Base-by-base conservation (phyloP, 129 eudicot species). In the Cynara cardunculus region DNA sequence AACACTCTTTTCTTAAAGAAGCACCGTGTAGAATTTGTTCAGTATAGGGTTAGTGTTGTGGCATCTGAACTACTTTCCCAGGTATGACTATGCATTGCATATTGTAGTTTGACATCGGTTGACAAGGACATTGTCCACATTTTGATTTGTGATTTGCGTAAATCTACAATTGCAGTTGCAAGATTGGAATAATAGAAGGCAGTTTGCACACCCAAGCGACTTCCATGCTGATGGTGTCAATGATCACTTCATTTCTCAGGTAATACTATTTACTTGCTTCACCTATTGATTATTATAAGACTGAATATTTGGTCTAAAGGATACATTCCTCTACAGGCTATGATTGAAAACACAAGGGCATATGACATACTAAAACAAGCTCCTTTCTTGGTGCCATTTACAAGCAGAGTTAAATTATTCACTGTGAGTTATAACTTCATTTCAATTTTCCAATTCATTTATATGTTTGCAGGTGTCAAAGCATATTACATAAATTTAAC, bases 101-200 rank as follows among this genome's bases (percentile, higher is more conserved):
- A 27, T 76, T 66, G 18, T 67, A 73, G 46, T 35, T 82, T 73
- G 39, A 65, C 27, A 39, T 62, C 12, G n/a, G n/a, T 71, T 28
- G 62, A 69, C 19, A 14, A 71, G 30, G 37, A 74, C 53, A 73
- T 27, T 68, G 49, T 74, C 78, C 19, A 26, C 67, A 21, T 71
- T 4, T 18, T 30, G 25, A 67, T 75, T 80, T 25, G 39, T 73
- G 59, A 77, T 41, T 34, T 28, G 14, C 75, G 84, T 49, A 77
- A 85, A 77, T 83, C 41, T 74, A 56, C 30, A 72, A 24, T 84
- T 89, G 8, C 82, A 95, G 99, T 87, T 95, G 91, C 97, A 95
- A 92, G 97, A 95, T 83, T 95, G 99, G 99, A 95, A 95, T 76
- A 95, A 95, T 83, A 87, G 99, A 85, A 88, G 97, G 74, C 90